Conservation (phyloP, 495 filamentous ascomycete genomes). For the Penicillium alfredii region DNA sequence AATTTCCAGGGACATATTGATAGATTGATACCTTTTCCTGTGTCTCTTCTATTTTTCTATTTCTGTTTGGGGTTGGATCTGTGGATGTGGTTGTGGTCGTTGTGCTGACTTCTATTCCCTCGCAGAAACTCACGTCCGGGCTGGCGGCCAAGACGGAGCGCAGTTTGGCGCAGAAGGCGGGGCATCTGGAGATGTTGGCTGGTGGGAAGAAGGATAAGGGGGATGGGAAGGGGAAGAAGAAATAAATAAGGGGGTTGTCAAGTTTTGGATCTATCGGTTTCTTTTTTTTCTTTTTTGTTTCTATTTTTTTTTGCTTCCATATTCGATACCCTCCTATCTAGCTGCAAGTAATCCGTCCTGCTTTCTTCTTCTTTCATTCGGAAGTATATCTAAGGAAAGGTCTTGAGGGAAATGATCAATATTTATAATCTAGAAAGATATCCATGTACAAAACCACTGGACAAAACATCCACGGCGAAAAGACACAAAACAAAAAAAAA, state of each 20-base stretch:
- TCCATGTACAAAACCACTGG: conserved; percentile 11
- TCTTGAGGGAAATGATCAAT: conserved; percentile 2
- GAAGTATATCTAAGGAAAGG: too few species aligned
- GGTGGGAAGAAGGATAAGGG: conserved; percentile 56
- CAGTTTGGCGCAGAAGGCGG: conserved; percentile 59
- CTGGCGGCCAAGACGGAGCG: conserved; percentile 60
- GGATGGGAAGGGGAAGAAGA: conserved; percentile 17
- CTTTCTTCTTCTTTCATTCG: conserved; percentile 6
- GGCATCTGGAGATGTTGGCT: conserved; percentile 65
- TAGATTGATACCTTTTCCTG: not conserved
- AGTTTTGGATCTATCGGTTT: too few species aligned
- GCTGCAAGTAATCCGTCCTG: too few species aligned
- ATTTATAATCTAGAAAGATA: not conserved
- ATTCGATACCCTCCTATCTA: conserved; percentile 31
- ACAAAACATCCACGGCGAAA: conserved; percentile 1
- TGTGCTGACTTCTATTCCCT: not conserved
- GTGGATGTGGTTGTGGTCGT: not conserved
- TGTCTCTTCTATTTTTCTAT: not conserved
- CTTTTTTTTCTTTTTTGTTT: not conserved
- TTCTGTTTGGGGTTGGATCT: not conserved
- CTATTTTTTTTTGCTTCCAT: not conserved
- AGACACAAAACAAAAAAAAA: not conserved
- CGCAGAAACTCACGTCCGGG: conserved; percentile 59
- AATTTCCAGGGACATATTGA: too few species aligned
- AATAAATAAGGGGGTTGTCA: too few species aligned